Evolutionary conservation across 257 asterid genomes (phyloP), one percentile per base, ranked within the genome.

Genomic region (Solanum gracilifrons): DNA sequence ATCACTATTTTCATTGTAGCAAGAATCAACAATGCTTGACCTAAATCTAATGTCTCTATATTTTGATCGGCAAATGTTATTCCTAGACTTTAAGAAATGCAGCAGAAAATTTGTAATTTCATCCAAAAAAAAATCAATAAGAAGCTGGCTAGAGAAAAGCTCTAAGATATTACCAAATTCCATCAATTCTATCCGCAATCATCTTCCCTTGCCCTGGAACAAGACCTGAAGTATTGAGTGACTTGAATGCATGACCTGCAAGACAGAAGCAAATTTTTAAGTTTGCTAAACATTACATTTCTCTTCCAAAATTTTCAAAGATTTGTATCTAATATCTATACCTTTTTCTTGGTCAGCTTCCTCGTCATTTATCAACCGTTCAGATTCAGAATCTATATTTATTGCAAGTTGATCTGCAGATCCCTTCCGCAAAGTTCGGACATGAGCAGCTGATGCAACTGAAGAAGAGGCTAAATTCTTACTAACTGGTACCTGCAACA

Each of bases 141-240:
- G 85, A 80, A 80, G 39, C 16, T 80, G 23, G 66, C 39, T 41
- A 80, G 85, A 80, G 66, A 43, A 27, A 43, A 80, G 37, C 29
- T 29, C 62, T 58, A 87, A 88, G 86, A 88, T 37, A 85, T 88
- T 93, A 97, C 99, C 99, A 97, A 87, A 95, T 91, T 89, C 99
- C 99, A 88, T 97, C 99, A 84, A 95, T 86, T 89, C 98, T 92
- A 75, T 97, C 99, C 12, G 99, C 99, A 91, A 92, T 86, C 89
- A 90, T 88, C 93, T 93, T 95, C 86, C 98, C 99, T 91, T 95
- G 99, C 91, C 94, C 94, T 58, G 99, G 99, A 91, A 97, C 87
- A 86, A 97, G 91, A 86, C 99, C 98, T 18, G 99, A 90, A 29
- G 96, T 92, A 90, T 86, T 92, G 84, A 97, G 93, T 36, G 99